phyloP scores from a whole-genome alignment of 257 asterid species.

The Lavandula angustifolia region DNA sequence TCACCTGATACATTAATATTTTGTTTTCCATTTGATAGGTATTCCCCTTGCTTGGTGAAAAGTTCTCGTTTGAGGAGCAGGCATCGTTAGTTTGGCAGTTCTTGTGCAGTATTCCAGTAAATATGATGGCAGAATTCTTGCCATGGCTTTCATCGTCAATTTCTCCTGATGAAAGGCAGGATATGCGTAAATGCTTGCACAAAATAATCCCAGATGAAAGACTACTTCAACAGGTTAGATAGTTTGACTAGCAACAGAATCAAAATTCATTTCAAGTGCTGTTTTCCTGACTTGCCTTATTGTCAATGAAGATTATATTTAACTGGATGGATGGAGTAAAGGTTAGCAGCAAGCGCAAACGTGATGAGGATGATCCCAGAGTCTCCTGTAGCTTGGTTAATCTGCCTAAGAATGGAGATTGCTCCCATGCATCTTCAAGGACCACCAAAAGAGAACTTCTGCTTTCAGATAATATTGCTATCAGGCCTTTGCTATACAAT shows the following conservation, averaged over 20 bases:
- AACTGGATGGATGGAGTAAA: conserved; percentile 94
- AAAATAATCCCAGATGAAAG: conserved; percentile 79
- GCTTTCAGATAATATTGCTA: conserved; percentile 44
- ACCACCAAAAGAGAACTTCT: conserved; percentile 37
- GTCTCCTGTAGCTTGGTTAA: conserved; percentile 39
- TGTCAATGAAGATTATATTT: conserved; percentile 66
- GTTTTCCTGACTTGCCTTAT: conserved; percentile 43
- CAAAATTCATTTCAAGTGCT: conserved; percentile 24
- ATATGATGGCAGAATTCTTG: conserved; percentile 97
- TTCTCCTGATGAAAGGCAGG: conserved; percentile 80
- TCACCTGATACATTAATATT: conserved; percentile 19
- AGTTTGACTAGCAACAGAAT: conserved; percentile 25
- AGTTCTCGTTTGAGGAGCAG: conserved; percentile 94
- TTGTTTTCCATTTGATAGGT: conserved; percentile 54
- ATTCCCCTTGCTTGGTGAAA: conserved; percentile 80
- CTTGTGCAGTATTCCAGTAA: conserved; percentile 94
- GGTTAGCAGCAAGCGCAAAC: conserved; percentile 75
- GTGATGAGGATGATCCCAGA: conserved; percentile 48
- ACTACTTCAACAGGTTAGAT: conserved; percentile 85
- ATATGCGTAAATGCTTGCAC: conserved; percentile 86
- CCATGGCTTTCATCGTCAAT: conserved; percentile 96
- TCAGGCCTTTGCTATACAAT: conserved; percentile 36
- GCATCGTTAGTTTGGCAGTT: conserved; percentile 97
- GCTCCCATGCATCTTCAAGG: conserved; percentile 56
- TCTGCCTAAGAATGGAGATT: conserved; percentile 40